Base-by-base conservation (phyloP, 2,329 filamentous ascomycete species). In the Alternaria angustiovoidea region DNA sequence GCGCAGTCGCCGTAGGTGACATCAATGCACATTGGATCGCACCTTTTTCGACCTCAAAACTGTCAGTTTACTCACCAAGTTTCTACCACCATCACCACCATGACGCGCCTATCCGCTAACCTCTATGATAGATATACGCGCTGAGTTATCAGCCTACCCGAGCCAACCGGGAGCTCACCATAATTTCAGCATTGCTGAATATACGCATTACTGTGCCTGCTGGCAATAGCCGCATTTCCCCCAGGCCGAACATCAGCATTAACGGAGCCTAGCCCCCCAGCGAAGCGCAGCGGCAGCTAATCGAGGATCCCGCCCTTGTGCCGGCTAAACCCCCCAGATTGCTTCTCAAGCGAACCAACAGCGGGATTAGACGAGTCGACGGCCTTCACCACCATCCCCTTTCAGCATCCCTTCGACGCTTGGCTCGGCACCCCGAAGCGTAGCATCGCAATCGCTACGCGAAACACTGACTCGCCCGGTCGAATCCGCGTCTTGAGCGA, bases 321-420 rank as follows among this genome's bases (percentile, higher is more conserved):
- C 74, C 74, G 72, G 74, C 72, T 76, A 77, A 75, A 76, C 67
- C 72, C 59, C 57, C 68, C 73, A 73, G 71, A 75, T 73, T 70
- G 68, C 68, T 20, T 65, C 69, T 73, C 65, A 76, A 75, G 72
- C 75, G 74, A 77, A 58, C 73, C 75, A 76, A 72, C 75, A 75
- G 70, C 74, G 68, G 67, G 68, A 63, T 57, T 72, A 72, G 61
- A 73, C 69, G 61, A 69, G 66, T 61, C 64, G 46, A 62, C 52
- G 54, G 46, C 34, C 57, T 58, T 59, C 62, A 54, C 58, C 61
- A 54, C 43, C 59, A 54, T 68, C 58, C 62, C 64, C 52, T 57
- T 68, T 63, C 51, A 62, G 64, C 62, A 64, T 47, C 59, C 54
- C 61, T 52, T 49, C 57, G 36, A 58, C 56, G 61, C 61, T 66